Evolutionary conservation across 108 stramenopile species (phyloP).

Genomic region (Nannochloropsis gaditana): DNA sequence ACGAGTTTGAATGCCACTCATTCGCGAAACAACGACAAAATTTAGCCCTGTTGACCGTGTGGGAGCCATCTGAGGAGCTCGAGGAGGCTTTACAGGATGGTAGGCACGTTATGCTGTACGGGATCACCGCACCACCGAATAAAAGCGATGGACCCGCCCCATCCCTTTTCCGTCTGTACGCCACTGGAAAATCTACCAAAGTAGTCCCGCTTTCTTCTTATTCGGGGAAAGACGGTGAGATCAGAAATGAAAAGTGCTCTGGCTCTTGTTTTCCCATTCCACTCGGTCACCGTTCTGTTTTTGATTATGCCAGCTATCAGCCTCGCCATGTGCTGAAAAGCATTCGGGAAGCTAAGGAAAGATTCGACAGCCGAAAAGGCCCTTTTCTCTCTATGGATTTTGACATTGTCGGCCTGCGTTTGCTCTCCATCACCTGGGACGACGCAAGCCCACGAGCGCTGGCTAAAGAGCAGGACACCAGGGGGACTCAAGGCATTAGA

Average conservation of each 20-base stretch:
- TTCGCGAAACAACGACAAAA: neutral
- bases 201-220: neutral
- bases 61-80: neutral
- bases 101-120: neutral
- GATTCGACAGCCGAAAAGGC: neutral
- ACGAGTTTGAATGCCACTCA: neutral
- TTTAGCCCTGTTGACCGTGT: slow-evolving; percentile 12
- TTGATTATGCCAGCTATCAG: neutral
- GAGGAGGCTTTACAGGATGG: neutral
- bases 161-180: neutral
- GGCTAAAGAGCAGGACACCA: neutral
- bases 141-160: neutral
- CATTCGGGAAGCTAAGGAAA: neutral
- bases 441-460: neutral
- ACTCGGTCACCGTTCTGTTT: neutral
- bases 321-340: neutral
- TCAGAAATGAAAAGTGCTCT: neutral
- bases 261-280: too few species aligned
- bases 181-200: neutral
- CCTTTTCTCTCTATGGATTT: neutral
- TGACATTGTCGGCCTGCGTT: neutral
- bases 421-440: slow-evolving; percentile 13
- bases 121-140: neutral
- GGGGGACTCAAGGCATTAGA: neutral
- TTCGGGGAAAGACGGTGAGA: neutral